Percentiles rank a stretch among this genome's conserved stretches.
Conservation (phyloP, 2,329 filamentous ascomycete species). For the Chaetomium olivaceum region DNA sequence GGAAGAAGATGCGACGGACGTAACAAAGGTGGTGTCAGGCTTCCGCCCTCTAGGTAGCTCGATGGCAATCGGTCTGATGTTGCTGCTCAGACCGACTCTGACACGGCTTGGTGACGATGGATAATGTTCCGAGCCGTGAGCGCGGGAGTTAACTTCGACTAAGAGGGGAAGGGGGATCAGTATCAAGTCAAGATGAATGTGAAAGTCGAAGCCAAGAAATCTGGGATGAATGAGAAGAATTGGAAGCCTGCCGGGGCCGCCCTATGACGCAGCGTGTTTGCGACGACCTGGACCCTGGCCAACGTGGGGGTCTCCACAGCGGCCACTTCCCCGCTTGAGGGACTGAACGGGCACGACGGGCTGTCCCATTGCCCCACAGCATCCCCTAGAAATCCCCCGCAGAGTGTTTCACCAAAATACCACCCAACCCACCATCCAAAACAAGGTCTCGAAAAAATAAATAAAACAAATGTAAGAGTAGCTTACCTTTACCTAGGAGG, state of each 20-base stretch:
- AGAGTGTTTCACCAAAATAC: not conserved
- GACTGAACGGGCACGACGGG: not conserved
- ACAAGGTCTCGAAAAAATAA: not conserved
- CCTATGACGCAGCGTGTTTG: conserved; percentile 22
- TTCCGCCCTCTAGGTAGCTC: conserved; percentile 48
- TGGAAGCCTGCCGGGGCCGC: not conserved
- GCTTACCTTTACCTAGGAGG: conserved; percentile 26
- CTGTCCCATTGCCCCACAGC: not conserved
- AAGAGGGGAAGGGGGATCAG: not conserved
- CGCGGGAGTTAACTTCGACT: conserved; percentile 16
- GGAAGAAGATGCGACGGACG: conserved; percentile 38
- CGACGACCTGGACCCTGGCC: not conserved
- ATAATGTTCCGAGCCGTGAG: not conserved
- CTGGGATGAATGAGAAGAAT: not conserved
- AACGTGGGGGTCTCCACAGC: not conserved
- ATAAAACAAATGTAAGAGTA: not conserved
- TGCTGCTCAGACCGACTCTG: conserved; percentile 32
- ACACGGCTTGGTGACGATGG: conserved; percentile 8
- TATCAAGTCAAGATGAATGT: not conserved
- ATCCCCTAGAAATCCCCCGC: conserved; percentile 1
- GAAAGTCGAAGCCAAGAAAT: not conserved
- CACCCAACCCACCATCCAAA: not conserved
- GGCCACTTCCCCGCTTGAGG: not conserved
- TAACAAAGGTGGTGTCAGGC: conserved; percentile 33
- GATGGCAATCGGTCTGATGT: conserved; percentile 56